Evolutionary conservation across 129 eudicot genomes (phyloP).

Genomic region (Pittosporum tobira): DNA sequence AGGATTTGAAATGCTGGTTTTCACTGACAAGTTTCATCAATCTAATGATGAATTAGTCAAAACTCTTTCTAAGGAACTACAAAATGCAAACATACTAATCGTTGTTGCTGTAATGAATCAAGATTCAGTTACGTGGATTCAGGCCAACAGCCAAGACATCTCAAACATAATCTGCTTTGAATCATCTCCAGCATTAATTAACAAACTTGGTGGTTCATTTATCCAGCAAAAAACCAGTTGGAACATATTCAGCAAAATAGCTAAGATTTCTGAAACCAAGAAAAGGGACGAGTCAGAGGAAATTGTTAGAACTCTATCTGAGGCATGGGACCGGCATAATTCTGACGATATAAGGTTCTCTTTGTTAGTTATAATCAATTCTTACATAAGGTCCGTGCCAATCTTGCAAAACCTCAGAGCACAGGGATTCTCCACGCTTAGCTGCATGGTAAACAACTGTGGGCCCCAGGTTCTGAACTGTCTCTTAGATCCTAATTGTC

Average conservation of each 20-base stretch:
- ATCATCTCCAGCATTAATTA: constrained; percentile 56
- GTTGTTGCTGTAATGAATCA: constrained; percentile 55
- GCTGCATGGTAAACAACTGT: constrained; percentile 86
- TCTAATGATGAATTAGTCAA: constrained; percentile 16
- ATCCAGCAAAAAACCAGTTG: constrained; percentile 20
- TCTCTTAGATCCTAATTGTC: constrained; percentile 63
- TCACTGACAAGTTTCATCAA: constrained; percentile 35
- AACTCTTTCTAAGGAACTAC: constrained; percentile 34
- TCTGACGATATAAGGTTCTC: constrained; percentile 90
- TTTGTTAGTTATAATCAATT: constrained; percentile 63
- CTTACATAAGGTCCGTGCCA: constrained; percentile 77
- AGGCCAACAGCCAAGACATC: constrained; percentile 33
- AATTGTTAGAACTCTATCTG: constrained; percentile 47
- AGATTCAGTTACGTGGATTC: constrained; percentile 56
- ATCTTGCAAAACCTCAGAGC: constrained; percentile 66
- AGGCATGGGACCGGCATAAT: constrained; percentile 79
- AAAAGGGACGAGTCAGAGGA: constrained; percentile 40
- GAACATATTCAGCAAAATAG: constrained; percentile 29
- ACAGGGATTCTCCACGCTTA: constrained; percentile 70
- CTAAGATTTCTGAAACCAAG: constrained; percentile 28
- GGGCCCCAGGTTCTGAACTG: constrained; percentile 86
- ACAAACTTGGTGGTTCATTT: constrained; percentile 61
- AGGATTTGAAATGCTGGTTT: constrained; percentile 60
- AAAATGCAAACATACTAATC: constrained; percentile 46
- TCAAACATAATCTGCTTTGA: constrained; percentile 66